Conservation (phyloP, 352 stramenopile species). For the Phytophthora litchii region DNA sequence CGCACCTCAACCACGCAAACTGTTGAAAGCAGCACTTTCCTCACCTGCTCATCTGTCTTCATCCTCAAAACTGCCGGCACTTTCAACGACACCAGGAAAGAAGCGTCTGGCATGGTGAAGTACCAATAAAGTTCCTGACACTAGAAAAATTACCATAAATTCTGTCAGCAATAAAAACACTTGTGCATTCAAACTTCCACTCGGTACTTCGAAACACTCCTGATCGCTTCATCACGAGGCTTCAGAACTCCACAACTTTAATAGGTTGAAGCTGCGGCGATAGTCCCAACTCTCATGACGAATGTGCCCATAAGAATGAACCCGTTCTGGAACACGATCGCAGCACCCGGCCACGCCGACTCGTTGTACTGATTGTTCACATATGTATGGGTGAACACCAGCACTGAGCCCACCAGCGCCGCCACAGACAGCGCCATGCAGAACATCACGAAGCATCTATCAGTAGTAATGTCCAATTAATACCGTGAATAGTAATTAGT, state of each 20-base stretch:
- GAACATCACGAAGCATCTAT: conserved; percentile 58
- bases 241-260: not conserved
- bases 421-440: conserved; percentile 52
- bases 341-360: conserved; percentile 59
- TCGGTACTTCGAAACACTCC: too few species aligned
- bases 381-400: conserved; percentile 69
- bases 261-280: conserved; percentile 40
- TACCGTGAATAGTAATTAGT: conserved; percentile 2
- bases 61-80: conserved; percentile 17
- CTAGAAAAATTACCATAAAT: too few species aligned
- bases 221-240: too few species aligned
- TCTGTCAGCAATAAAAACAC: conserved; percentile 2
- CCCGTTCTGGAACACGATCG: conserved; percentile 67
- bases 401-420: conserved; percentile 48
- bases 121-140: too few species aligned
- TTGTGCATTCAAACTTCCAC: not conserved
- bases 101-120: conserved; percentile 19
- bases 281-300: conserved; percentile 57
- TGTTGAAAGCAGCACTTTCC: not conserved
- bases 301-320: conserved; percentile 63
- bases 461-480: not conserved
- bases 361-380: conserved; percentile 61
- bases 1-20: conserved; percentile 19
- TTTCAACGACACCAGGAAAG: conserved; percentile 4
- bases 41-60: conserved; percentile 9